Base-by-base conservation (phyloP, 1,284 basidiomycete genomes). In the Vanrija sp. region DNA sequence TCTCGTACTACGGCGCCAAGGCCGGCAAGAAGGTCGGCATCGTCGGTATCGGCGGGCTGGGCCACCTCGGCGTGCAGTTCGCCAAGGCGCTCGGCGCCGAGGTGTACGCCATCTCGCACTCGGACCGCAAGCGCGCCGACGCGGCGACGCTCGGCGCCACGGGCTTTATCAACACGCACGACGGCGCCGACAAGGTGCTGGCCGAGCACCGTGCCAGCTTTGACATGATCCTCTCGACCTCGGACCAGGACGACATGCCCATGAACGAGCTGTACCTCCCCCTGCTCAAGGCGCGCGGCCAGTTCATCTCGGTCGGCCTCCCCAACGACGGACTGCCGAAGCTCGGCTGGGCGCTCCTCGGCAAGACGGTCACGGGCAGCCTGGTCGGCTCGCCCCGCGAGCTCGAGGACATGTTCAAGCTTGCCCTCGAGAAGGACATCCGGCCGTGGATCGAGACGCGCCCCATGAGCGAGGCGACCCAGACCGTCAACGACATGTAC, bases 21-120 rank as follows among this genome's bases (percentile, higher is more conserved):
- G 81, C 84, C 1, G 85, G 84, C 19, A 85, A 83, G 77, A 82
- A 80, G 56, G 84, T 87, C 50, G 86, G 83, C 43, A 76, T 88
- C 48, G 75, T 85, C 56, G 85, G 85, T 22, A 80, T 85, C 36
- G 84, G 84, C 46, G 84, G 84, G 53, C 59, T 74, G 6, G 66
- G 81, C 6, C 81, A 83, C 63, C 79, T 79, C 56, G 83, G 78
- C 47, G 76, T 84, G 41, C 77, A 83, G 57, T 84, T 84, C 63
- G 81, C 82, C 24, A 77, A 78, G 25, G 82, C 83, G 6, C 70
- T 85, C 37, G 83, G 83, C 4, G 81, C 83, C 1, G 81, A 85
- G 45, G 81, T 85, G 18, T 80, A 80, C 41, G 85, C 81, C 36
- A 84, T 87, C 75, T 83, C 84, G 16, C 84, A 85, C 69, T 82